phyloP scores from a whole-genome alignment of 495 filamentous ascomycete genomes.

The Penicillium samsonianum region DNA sequence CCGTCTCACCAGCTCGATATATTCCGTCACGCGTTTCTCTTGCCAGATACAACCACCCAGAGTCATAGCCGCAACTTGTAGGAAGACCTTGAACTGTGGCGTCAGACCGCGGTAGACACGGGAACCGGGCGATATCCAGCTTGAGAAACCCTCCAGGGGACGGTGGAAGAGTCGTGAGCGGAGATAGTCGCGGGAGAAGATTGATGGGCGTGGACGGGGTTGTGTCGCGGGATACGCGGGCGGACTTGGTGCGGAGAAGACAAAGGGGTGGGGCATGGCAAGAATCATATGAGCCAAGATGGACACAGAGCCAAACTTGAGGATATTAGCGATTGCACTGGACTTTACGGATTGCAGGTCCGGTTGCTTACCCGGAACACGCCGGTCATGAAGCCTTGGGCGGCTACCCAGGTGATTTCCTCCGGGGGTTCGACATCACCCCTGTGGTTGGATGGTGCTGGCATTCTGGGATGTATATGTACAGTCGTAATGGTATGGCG shows the following conservation, averaged over 20 bases:
- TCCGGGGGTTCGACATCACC: conserved; percentile 43
- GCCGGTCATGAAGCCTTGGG: conserved; percentile 47
- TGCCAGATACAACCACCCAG: conserved; percentile 82
- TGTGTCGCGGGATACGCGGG: conserved; percentile 22
- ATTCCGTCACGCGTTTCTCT: conserved; percentile 70
- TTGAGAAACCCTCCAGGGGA: conserved; percentile 48
- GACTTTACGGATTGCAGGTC: background rate
- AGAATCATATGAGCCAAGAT: conserved; percentile 53
- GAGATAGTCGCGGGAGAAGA: conserved; percentile 39
- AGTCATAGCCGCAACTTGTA: conserved; percentile 88
- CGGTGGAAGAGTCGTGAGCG: conserved; percentile 44
- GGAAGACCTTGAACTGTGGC: conserved; percentile 87
- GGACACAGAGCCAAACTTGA: conserved; percentile 49
- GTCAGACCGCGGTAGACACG: conserved; percentile 82
- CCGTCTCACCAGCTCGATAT: conserved; percentile 54
- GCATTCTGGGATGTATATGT: conserved; percentile 36
- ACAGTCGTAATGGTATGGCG: background rate
- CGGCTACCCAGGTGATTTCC: conserved; percentile 43
- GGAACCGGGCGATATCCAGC: conserved; percentile 50
- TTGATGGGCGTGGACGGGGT: conserved; percentile 30
- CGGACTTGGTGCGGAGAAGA: conserved; percentile 34
- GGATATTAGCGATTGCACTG: background rate
- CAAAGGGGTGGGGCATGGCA: conserved; percentile 48
- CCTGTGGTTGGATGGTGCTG: conserved; percentile 41
- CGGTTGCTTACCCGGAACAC: conserved; percentile 45